Evolutionary conservation across 129 eudicot genomes (phyloP).

Genomic region (Chrysanthemum seticuspe): DNA sequence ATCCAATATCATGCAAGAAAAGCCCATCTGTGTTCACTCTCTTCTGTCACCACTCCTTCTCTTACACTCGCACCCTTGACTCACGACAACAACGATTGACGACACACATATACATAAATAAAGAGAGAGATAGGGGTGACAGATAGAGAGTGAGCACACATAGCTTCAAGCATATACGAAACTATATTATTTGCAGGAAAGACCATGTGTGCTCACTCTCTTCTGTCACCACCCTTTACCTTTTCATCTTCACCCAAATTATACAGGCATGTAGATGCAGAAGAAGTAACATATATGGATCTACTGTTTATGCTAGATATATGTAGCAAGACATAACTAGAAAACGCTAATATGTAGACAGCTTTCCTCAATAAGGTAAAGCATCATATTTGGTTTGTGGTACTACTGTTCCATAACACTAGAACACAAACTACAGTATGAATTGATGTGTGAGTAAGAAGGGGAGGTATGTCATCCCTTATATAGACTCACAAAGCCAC

Average conservation of each 20-base stretch:
- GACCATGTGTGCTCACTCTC: constrained; percentile 99
- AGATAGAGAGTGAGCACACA: constrained; percentile 90
- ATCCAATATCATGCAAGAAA: constrained; percentile 14
- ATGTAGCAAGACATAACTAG: neutral
- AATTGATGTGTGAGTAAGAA: constrained; percentile 36
- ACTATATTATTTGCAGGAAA: constrained; percentile 49
- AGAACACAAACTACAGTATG: constrained; percentile 25
- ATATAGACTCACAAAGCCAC: constrained; percentile 46
- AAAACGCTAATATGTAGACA: constrained; percentile 21
- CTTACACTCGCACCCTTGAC: neutral
- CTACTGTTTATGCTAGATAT: neutral
- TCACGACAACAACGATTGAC: neutral
- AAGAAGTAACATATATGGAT: neutral
- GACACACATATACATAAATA: neutral
- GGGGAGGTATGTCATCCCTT: constrained; percentile 32
- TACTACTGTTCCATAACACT: constrained; percentile 40
- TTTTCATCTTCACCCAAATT: constrained; percentile 7
- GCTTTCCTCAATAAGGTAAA: constrained; percentile 8
- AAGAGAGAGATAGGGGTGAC: constrained; percentile 53
- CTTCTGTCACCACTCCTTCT: constrained; percentile 42
- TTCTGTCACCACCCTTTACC: constrained; percentile 93
- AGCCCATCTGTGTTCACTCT: constrained; percentile 48
- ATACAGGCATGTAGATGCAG: neutral
- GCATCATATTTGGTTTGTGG: constrained; percentile 22
- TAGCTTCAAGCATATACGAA: constrained; percentile 56